Base-by-base conservation (phyloP, 164 flowering plant genomes). In the Aristolochia californica region DNA sequence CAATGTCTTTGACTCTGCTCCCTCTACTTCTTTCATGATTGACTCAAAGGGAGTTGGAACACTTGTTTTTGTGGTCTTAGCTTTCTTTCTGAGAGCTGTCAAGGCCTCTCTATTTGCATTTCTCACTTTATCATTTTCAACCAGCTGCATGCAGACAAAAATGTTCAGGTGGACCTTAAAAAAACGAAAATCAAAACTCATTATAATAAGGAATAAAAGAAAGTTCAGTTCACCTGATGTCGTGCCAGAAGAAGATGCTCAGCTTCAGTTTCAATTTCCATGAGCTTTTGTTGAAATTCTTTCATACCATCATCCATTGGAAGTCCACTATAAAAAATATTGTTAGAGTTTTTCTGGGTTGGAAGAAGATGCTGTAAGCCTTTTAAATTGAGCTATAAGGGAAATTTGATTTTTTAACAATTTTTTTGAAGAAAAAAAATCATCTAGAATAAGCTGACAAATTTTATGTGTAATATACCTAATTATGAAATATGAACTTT, bases 31-130 rank as follows among this genome's bases (percentile, higher is more conserved):
- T 75, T 66, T 86, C 99, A 87, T 87, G 18, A 90, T 65, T 7
- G 83, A 77, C 68, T 78, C 96, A 68, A 84, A 90, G 20, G 96
- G 82, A 26, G 87, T 70, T 21, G 85, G 82, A 18, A 85, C 82
- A 67, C 95, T 87, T 15, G 87, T 80, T 70, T 79, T 84, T 13
- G 95, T 85, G 7, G 97, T 84, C 48, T 77, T 68, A 45, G 99
- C 96, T 60, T 73, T 80, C 74, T 76, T 87, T 63, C 97, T 74
- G 5, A 90, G 63, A 1, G 96, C 88, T 16, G 93, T 94, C 43
- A 85, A 68, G 45, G 97, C 95, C 70, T 87, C 95, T 67, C 96
- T 78, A 53, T 81, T 89, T 57, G 85, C 97, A 75, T 94, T 83
- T 64, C 96, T 77, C 62, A 79, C 9, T 64, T 69, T 85, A 72